Conservation (phyloP, 1,284 basidiomycete species). For the Fistulinella staudtii region DNA sequence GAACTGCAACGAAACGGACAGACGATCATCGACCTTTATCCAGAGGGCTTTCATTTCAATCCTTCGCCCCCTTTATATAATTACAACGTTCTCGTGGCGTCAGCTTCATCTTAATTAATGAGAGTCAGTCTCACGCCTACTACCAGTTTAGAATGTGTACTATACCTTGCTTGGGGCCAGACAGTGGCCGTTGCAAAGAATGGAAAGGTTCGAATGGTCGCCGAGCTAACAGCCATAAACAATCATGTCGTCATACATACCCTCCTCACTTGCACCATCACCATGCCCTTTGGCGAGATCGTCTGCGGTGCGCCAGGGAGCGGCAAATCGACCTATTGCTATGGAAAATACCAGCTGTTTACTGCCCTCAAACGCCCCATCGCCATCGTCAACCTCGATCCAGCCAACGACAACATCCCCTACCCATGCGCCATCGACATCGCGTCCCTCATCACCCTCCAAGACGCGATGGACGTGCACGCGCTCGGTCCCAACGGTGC, state of each 20-base stretch:
- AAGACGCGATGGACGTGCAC: conserved; percentile 85
- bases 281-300: conserved; percentile 82
- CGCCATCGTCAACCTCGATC: conserved; percentile 92
- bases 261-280: background rate
- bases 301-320: conserved; percentile 92
- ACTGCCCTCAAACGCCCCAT: conserved; percentile 84
- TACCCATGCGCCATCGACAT: conserved; percentile 92
- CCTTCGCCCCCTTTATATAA: conserved; percentile 54
- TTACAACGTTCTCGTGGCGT: conserved; percentile 61
- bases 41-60: conserved; percentile 50
- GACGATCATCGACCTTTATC: conserved; percentile 48
- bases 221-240: no score
- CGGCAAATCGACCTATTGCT: conserved; percentile 93
- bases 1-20: conserved; percentile 51
- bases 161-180: no score
- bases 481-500: conserved; percentile 94
- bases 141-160: no score
- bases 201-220: no score
- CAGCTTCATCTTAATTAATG: background rate
- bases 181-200: no score
- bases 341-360: conserved; percentile 91
- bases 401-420: conserved; percentile 86
- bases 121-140: no score
- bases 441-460: conserved; percentile 81
- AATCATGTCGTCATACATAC: no score